These are phyloP conservation scores for Pleurotus platypus DNA, from an alignment of 768 basidiomycete species.

Conservation along the genomic window DNA sequence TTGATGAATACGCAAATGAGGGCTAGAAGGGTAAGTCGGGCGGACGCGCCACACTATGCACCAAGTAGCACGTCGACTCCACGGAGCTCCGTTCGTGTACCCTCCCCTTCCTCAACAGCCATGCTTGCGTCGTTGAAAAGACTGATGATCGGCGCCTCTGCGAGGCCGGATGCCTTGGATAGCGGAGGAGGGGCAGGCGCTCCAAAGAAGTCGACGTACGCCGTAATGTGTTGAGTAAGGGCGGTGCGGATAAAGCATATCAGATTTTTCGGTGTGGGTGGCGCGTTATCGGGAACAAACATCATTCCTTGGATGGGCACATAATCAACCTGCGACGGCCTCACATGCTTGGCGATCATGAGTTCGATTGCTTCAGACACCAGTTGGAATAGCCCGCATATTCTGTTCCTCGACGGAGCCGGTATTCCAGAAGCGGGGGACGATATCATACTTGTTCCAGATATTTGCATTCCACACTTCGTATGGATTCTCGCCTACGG, in stretches of 20 bases:
- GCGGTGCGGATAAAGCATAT: not conserved
- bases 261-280: not conserved
- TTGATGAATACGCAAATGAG: too few species aligned
- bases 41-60: too few species aligned
- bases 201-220: not conserved
- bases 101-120: too few species aligned
- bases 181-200: not conserved
- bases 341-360: not conserved
- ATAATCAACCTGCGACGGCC: not conserved
- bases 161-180: not conserved
- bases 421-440: not conserved
- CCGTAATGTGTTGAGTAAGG: not conserved
- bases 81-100: too few species aligned
- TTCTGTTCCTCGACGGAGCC: not conserved
- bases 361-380: not conserved
- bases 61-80: too few species aligned
- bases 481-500: not conserved
- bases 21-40: too few species aligned
- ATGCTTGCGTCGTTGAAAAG: too few species aligned
- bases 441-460: slow-evolving; percentile 1
- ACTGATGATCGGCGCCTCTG: too few species aligned
- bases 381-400: not conserved
- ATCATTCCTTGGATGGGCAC: not conserved
- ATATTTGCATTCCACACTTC: not conserved
- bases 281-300: not conserved